phyloP scores from a whole-genome alignment of 768 basidiomycete genomes.

The Phaeotremella skinneri region DNA sequence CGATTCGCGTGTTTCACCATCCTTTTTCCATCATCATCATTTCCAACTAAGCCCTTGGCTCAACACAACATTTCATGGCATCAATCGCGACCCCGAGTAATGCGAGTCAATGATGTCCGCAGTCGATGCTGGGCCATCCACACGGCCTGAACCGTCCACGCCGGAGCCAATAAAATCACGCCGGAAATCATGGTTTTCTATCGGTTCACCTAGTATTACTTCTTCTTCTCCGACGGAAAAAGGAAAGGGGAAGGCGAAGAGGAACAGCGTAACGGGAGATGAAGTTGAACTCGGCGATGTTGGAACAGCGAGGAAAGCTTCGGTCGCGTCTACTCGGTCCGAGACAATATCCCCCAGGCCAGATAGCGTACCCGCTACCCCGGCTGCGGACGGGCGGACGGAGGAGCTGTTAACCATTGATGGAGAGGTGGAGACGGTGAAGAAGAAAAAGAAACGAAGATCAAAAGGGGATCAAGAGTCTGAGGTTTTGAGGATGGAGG shows the following conservation, averaged over 20 bases:
- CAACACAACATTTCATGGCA: too few relatives aligned
- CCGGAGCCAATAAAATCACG: slow-evolving; percentile 20
- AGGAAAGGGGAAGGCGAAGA: slow-evolving; percentile 1
- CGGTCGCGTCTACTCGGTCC: slow-evolving; percentile 1
- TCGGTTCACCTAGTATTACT: slow-evolving; percentile 10
- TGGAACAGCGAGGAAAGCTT: not conserved
- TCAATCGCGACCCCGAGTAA: not conserved
- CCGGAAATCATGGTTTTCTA: slow-evolving; percentile 37
- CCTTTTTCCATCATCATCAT: too few relatives aligned
- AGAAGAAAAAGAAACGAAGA: slow-evolving; percentile 34
- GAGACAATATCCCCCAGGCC: not conserved
- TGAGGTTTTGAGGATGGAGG: slow-evolving; percentile 22
- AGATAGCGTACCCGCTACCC: not conserved
- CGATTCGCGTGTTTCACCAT: too few relatives aligned
- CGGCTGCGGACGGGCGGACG: not conserved
- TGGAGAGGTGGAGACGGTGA: slow-evolving; percentile 23
- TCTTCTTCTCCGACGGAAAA: slow-evolving; percentile 11
- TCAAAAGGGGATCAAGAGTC: slow-evolving; percentile 2
- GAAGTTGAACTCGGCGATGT: slow-evolving; percentile 10
- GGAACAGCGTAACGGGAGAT: not conserved
- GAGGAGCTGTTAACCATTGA: slow-evolving; percentile 38
- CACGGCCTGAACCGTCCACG: slow-evolving; percentile 7
- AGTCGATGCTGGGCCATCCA: slow-evolving; percentile 29
- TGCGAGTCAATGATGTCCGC: slow-evolving; percentile 1
- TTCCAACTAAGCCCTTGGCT: too few relatives aligned